Percentiles rank a stretch among this genome's conserved stretches.
Evolutionary conservation across 2,329 filamentous ascomycete species (phyloP).

Genomic region (Cadophora sp.): DNA sequence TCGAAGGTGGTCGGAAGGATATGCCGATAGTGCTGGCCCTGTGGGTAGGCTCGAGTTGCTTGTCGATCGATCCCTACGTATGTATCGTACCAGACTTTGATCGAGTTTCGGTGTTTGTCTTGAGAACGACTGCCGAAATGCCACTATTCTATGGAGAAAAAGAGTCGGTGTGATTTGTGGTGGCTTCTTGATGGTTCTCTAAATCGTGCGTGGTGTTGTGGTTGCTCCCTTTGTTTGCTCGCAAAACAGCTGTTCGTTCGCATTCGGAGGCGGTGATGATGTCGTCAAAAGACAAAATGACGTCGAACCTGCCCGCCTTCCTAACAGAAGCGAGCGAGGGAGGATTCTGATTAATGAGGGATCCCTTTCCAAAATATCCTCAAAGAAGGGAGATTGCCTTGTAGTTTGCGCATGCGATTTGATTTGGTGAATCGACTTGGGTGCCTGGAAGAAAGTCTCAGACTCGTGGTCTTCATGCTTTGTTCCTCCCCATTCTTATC

Average conservation of each 20-base stretch:
- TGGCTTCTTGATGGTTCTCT: neutral
- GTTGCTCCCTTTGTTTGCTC: neutral
- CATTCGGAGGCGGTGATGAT: neutral
- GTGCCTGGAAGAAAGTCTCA: neutral
- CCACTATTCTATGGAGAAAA: neutral
- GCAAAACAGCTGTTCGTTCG: neutral
- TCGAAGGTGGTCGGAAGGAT: constrained; percentile 4
- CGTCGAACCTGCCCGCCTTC: constrained; percentile 8
- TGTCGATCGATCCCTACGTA: neutral
- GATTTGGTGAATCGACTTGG: neutral
- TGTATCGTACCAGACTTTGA: neutral
- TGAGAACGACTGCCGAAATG: neutral
- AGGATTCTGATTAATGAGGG: neutral
- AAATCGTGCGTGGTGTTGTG: constrained; percentile 7
- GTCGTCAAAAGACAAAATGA: constrained; percentile 7
- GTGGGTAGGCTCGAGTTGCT: constrained; percentile 25
- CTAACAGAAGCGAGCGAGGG: constrained; percentile 4
- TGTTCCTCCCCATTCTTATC: neutral
- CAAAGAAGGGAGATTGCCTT: neutral
- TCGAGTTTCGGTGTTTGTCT: neutral
- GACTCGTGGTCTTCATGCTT: neutral
- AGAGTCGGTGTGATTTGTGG: neutral
- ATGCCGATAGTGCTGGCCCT: neutral
- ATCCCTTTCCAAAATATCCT: neutral
- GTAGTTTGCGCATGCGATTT: neutral